Evolutionary conservation across 345 rosid species (phyloP), one percentile per base, ranked within the genome.

Genomic region (Gossypium sturtianum): DNA sequence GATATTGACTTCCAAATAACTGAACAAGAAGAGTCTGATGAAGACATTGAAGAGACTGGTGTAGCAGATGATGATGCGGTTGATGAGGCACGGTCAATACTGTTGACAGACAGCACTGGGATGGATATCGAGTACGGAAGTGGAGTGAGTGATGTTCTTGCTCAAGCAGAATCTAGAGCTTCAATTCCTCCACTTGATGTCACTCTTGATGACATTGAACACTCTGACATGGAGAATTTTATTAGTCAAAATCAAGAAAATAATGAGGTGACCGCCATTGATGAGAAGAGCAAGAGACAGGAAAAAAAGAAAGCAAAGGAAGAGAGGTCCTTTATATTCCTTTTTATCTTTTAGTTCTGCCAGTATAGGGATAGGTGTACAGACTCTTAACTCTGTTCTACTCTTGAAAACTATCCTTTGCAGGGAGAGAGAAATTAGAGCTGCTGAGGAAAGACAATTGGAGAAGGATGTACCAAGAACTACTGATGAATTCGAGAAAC

Each of bases 401-500:
- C 73, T 62, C 59, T 62, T 81, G 73, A 78, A 59, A 66, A 23
- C 41, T 20, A n/a, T 74, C 59, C 58, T 80, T 65, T 82, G 73
- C 80, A 95, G 99, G 84, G 99, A 95, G 75, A 81, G 1, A 79
- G 88, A 86, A 85, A 93, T 95, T 72, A 87, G 86, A 82, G 98
- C 91, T 82, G 98, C 99, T 25, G 99, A 95, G 84, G 94, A 84
- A 59, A 93, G 97, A 76, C 83, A 88, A 71, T 84, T 93, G 77
- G 96, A 89, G 84, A 86, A 87, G 81, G 94, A 88, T 78, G 82
- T 82, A 70, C 99, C 99, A 52, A 86, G 83, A 77, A 91, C 85
- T 76, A 86, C 93, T 54, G 99, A 95, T 78, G 98, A 95, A 72
- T 93, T 85, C 83, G 99, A 95, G 88, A 93, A 88, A 84, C 66